Evolutionary conservation across 768 basidiomycete genomes (phyloP), one percentile per base, ranked within the genome.

Genomic region (Rhizopogon vulgaris): DNA sequence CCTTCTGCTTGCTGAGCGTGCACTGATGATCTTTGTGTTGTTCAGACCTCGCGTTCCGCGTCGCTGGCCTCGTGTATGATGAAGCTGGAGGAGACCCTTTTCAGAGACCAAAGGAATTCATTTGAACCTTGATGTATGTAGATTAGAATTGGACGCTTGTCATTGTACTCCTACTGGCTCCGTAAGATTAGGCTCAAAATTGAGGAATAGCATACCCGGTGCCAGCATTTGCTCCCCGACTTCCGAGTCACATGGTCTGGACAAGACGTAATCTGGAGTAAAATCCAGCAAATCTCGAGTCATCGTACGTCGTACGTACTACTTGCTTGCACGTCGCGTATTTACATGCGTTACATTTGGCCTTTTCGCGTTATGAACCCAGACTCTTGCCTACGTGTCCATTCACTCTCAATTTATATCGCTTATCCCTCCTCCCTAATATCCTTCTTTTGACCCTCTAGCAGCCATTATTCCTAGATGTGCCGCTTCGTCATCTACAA

Each of bases 401-500:
- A 15, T 46, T 15, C 9, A 17, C 1, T 27, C 10, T n/a, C 3
- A 17, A 12, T 18, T 7, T 43, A n/a, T 14, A 1, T 32, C 3
- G 7, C 17, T 45, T 38, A 6, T 38, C 37, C n/a, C n/a, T 38
- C 14, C 22, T 22, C 22, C n/a, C 22, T 1, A 22, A 22, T 22
- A 22, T 1, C 1, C 18, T 45, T 4, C 7, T 11, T 9, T 17
- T 38, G 14, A 37, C 24, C 15, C 40, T 18, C 39, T 17, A 6
- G 5, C 27, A 43, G 18, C 39, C n/a, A 32, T 17, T 38, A n/a
- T 18, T 49, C 28, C 15, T 22, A 18, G 55, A 91, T 93, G 90
- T 93, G 90, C 66, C 87, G 90, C 15, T 87, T 93, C 61, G 86
- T 95, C 58, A 93, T 96, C 40, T 96, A 94, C 78, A 97, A 96